These are phyloP conservation scores for Clavaria fumosa DNA, from an alignment of 768 basidiomycete species.

Conservation along the genomic window DNA sequence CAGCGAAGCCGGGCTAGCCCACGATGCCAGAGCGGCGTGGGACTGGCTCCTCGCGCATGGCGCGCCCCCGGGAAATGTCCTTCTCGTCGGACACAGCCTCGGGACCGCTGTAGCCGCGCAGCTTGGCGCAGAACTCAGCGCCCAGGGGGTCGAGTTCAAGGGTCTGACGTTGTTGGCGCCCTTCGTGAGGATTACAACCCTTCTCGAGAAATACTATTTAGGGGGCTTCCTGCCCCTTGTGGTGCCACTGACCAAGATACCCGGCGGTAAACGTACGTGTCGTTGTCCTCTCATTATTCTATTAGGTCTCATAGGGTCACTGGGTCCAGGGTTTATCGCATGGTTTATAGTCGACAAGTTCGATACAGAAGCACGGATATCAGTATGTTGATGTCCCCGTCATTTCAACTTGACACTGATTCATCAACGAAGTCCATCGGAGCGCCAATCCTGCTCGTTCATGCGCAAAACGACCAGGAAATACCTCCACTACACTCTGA, in stretches of 20 bases:
- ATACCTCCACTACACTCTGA: constrained; percentile 66
- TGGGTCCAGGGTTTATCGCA: constrained; percentile 21
- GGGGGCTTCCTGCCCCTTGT: constrained; percentile 57
- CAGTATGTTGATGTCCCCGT: constrained; percentile 26
- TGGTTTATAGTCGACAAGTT: constrained; percentile 33
- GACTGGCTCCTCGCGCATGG: constrained; percentile 56
- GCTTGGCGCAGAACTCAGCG: constrained; percentile 32
- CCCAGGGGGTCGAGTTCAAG: constrained; percentile 25
- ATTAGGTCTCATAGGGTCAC: constrained; percentile 19
- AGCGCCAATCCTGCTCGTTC: constrained; percentile 55
- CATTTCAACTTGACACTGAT: constrained; percentile 7
- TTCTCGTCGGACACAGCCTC: constrained; percentile 76
- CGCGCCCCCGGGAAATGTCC: constrained; percentile 39
- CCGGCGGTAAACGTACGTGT: constrained; percentile 25
- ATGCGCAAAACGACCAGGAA: constrained; percentile 66
- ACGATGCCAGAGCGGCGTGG: constrained; percentile 67
- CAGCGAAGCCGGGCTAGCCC: constrained; percentile 53
- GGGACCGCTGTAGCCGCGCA: constrained; percentile 67
- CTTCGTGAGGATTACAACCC: constrained; percentile 42
- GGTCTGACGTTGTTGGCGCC: constrained; percentile 42
- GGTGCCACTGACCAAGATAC: constrained; percentile 52
- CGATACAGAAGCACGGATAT: constrained; percentile 44
- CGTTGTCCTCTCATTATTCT: constrained; percentile 33
- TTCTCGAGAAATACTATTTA: constrained; percentile 57
- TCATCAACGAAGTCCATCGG: constrained; percentile 39